Evolutionary conservation across 78 protist species (phyloP).

Genomic region (slime mould (Dictyostelium discoideum)): DNA sequence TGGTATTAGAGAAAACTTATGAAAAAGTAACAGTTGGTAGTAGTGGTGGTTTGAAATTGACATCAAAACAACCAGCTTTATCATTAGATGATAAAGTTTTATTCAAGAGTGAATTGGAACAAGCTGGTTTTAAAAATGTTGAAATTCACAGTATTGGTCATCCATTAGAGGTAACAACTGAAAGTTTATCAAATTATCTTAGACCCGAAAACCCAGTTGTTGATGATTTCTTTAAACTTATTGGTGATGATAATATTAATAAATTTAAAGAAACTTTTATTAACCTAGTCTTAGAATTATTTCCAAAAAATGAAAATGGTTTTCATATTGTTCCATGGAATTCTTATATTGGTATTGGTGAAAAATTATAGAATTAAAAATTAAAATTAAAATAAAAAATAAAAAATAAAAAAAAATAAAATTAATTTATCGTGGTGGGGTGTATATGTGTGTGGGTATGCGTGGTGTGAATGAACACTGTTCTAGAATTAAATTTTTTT

Average conservation of each 20-base stretch:
- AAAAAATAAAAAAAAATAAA: too few relatives aligned
- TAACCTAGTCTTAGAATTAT: background rate
- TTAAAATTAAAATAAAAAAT: background rate
- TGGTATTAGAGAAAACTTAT: background rate
- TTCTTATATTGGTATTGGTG: background rate
- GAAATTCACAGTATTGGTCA: background rate
- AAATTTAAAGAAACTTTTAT: background rate
- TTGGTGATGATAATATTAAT: background rate
- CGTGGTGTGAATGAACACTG: too few relatives aligned
- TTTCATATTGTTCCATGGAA: background rate
- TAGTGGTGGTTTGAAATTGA: background rate
- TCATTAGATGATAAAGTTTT: background rate
- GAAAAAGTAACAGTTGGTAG: background rate
- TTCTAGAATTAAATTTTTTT: too few relatives aligned
- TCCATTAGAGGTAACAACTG: background rate
- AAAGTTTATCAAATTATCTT: background rate
- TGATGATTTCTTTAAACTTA: background rate
- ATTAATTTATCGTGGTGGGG: too few relatives aligned
- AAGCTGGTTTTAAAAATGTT: background rate
- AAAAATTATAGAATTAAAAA: background rate
- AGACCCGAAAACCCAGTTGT: background rate
- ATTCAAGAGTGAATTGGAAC: background rate
- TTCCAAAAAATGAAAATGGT: background rate
- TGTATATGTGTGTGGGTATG: too few relatives aligned
- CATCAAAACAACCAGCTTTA: background rate